Base-by-base conservation (phyloP, 2,329 filamentous ascomycete species). In the Diplocarpon mali region DNA sequence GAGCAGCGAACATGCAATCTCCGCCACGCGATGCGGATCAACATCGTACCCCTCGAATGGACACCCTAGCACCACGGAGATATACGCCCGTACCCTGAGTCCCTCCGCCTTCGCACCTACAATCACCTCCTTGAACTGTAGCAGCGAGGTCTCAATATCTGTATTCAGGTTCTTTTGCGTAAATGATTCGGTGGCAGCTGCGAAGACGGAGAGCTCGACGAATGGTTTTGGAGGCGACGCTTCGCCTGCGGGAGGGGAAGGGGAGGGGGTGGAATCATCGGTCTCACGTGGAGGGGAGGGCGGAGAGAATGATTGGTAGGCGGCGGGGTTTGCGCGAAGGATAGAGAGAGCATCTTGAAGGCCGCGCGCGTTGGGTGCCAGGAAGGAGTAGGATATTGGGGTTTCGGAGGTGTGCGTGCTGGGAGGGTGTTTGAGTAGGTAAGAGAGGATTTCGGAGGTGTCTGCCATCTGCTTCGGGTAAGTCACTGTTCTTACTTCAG, bases 101-200 rank as follows among this genome's bases (percentile, higher is more conserved):
- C 78, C 75, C 15, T 72, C 62, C 11, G 70, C 69, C 62, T 85
- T 84, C 42, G 81, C 81, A 2, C 73, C 70, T 38, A 73, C 67
- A 55, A 90, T 85, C 12, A 92, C 80, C 7, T 78, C 76, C 48
- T 69, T 68, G 69, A 89, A 89, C 7, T 75, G 72, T 40, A 75
- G 68, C 15, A 93, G 71, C 0, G 84, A 88, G 35, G 83, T 81
- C 50, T 76, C 75, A 53, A 92, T 83, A 55, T 75, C 74, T 69
- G 84, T 87, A 65, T 92, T 92, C 43, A 88, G 80, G 65, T 93
- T 93, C 65, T 79, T 82, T 52, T 80, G 76, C 3, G 83, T 83
- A 64, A 93, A 93, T 38, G 73, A 71, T 64, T 93, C 86, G 13
- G 84, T 90, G 0, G 86, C 85, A 2, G 85, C 81, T 12, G 84